These are phyloP conservation scores for Suillus subaureus DNA, from an alignment of 768 basidiomycete species.

Conservation along the genomic window DNA sequence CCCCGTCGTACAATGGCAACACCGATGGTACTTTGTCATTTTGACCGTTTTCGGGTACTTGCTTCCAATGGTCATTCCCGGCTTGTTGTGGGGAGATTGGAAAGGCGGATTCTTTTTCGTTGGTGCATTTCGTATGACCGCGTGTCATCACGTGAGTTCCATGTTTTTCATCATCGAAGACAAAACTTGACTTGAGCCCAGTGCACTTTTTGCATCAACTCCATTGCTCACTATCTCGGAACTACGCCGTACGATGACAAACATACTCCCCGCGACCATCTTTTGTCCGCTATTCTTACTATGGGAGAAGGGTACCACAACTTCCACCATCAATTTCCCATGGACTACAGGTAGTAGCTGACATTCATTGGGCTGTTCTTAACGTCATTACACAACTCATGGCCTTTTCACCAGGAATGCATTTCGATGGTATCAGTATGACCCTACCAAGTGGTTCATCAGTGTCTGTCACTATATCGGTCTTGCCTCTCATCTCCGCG, in stretches of 20 bases:
- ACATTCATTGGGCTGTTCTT: neutral
- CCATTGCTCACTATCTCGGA: constrained; percentile 84
- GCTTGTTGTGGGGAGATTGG: constrained; percentile 76
- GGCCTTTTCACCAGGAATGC: constrained; percentile 54
- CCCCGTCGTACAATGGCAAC: constrained; percentile 75
- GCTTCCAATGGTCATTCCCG: constrained; percentile 69
- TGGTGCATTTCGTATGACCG: constrained; percentile 67
- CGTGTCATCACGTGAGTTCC: constrained; percentile 77
- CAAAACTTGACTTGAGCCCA: constrained; percentile 28
- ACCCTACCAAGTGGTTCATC: constrained; percentile 84
- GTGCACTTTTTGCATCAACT: constrained; percentile 91
- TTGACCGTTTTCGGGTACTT: constrained; percentile 66
- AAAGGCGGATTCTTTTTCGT: constrained; percentile 76
- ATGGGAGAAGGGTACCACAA: constrained; percentile 72
- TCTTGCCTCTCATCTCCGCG: constrained; percentile 76
- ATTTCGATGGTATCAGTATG: constrained; percentile 70
- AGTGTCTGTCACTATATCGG: constrained; percentile 59
- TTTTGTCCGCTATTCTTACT: constrained; percentile 80
- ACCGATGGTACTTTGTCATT: constrained; percentile 69
- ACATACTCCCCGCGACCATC: constrained; percentile 74
- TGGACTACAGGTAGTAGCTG: constrained; percentile 49
- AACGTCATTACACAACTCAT: constrained; percentile 10
- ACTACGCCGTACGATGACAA: constrained; percentile 81
- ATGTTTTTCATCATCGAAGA: constrained; percentile 2
- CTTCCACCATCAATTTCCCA: constrained; percentile 90